Evolutionary conservation across 768 basidiomycete species (phyloP).

Genomic region (Termitomyces sp.): DNA sequence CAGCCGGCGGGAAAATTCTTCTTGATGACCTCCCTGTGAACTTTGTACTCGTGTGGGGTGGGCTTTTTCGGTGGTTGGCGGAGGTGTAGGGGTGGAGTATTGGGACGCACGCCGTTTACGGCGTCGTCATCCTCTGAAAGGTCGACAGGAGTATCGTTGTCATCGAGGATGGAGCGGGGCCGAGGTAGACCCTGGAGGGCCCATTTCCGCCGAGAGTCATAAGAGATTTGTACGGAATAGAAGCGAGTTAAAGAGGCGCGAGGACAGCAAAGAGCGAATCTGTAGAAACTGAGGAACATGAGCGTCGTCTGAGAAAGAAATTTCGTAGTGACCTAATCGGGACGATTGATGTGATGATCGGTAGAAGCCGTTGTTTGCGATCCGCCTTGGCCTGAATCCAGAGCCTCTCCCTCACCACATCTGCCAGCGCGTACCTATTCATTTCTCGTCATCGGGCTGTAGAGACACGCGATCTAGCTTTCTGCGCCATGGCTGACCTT

Average conservation of each 20-base stretch:
- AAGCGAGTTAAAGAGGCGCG: conserved; percentile 18
- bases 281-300: conserved; percentile 26
- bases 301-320: conserved; percentile 4
- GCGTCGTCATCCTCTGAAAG: conserved; percentile 50
- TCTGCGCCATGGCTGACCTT: conserved; percentile 68
- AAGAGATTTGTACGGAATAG: conserved; percentile 18
- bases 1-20: conserved; percentile 64
- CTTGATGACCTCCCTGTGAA: conserved; percentile 49
- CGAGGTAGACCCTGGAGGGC: conserved; percentile 33
- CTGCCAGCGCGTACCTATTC: background rate
- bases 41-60: conserved; percentile 47
- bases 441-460: background rate
- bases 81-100: conserved; percentile 33
- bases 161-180: conserved; percentile 46
- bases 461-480: conserved; percentile 4
- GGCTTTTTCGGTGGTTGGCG: conserved; percentile 35
- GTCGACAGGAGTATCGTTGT: conserved; percentile 42
- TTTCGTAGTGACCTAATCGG: conserved; percentile 9
- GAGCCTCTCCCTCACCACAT: background rate
- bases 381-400: conserved; percentile 4
- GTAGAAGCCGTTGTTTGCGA: conserved; percentile 20
- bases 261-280: conserved; percentile 13
- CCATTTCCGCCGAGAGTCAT: conserved; percentile 32
- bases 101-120: conserved; percentile 39
- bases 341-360: conserved; percentile 18